Conservation (phyloP, 225 moss, liverwort and hornwort genomes). For the Neckera pumila region DNA sequence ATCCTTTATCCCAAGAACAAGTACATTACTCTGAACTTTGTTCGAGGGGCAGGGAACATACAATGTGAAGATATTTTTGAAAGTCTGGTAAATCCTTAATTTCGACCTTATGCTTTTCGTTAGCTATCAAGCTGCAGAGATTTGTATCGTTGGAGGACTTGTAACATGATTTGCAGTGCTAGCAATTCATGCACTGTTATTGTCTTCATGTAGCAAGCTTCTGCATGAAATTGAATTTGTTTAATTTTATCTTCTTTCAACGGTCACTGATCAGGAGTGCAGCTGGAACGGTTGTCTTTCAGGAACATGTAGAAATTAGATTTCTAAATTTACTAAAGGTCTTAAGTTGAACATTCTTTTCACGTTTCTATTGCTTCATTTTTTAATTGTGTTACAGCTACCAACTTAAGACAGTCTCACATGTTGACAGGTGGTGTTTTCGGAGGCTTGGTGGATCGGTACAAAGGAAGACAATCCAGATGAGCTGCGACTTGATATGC, state of each 20-base stretch:
- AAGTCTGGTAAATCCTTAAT: constrained; percentile 54
- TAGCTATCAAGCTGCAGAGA: not conserved
- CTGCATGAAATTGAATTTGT: not conserved
- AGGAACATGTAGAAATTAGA: not conserved
- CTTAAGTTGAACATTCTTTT: not conserved
- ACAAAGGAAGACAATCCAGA: constrained; percentile 79
- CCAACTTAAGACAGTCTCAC: not conserved
- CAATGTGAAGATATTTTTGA: constrained; percentile 94
- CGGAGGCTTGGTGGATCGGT: constrained; percentile 88
- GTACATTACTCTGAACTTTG: constrained; percentile 85
- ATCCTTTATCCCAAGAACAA: constrained; percentile 91
- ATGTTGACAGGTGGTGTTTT: constrained; percentile 75
- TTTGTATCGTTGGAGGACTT: not conserved
- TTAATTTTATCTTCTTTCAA: not conserved
- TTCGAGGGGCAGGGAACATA: constrained; percentile 76
- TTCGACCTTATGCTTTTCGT: not conserved
- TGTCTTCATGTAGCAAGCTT: not conserved
- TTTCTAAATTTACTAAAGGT: not conserved
- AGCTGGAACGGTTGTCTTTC: not conserved
- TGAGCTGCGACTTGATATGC: constrained; percentile 73
- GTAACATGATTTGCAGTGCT: not conserved
- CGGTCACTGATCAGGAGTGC: not conserved
- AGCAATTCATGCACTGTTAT: not conserved
- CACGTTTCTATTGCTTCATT: not conserved
- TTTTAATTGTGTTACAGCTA: not conserved